Conservation (phyloP, 192 early-diverging fungal species). For the Coemansia sp. region DNA sequence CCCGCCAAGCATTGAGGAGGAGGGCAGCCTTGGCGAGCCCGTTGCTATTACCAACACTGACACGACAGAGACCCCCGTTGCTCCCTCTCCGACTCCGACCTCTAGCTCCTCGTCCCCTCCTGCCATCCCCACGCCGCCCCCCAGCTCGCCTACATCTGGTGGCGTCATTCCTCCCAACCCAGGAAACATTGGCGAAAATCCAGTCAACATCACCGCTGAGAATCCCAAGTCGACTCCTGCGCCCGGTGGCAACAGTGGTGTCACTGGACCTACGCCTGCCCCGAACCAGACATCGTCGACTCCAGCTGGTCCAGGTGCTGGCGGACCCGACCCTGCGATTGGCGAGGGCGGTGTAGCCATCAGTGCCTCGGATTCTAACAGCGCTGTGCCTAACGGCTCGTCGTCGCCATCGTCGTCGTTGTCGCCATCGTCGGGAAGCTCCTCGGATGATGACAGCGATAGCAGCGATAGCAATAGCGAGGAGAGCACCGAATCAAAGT, state of each 20-base stretch:
- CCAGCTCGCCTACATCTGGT: not conserved
- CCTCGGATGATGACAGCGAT: not conserved
- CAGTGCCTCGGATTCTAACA: not conserved
- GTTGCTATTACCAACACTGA: slow-evolving; percentile 8
- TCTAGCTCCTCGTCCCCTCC: not conserved
- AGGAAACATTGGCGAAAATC: slow-evolving; percentile 10
- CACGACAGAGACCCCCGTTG: not conserved
- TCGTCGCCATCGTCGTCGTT: not conserved
- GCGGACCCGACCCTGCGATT: not conserved
- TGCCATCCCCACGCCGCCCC: not conserved
- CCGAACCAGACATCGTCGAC: not conserved
- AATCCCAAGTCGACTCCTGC: not conserved
- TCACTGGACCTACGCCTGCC: not conserved
- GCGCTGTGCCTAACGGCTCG: not conserved
- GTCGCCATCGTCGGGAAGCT: not conserved
- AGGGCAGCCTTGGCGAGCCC: slow-evolving; percentile 6
- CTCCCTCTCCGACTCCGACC: not conserved
- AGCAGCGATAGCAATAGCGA: not conserved
- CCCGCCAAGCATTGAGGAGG: slow-evolving; percentile 4
- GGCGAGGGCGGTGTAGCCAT: not conserved
- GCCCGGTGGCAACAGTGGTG: not conserved
- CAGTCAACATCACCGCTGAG: slow-evolving; percentile 1
- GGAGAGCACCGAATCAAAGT: not conserved
- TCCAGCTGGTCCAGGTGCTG: not conserved
- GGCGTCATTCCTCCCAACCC: not conserved